Conservation (phyloP, 192 early-diverging fungal genomes). For the Backusella parvicylindrica region DNA sequence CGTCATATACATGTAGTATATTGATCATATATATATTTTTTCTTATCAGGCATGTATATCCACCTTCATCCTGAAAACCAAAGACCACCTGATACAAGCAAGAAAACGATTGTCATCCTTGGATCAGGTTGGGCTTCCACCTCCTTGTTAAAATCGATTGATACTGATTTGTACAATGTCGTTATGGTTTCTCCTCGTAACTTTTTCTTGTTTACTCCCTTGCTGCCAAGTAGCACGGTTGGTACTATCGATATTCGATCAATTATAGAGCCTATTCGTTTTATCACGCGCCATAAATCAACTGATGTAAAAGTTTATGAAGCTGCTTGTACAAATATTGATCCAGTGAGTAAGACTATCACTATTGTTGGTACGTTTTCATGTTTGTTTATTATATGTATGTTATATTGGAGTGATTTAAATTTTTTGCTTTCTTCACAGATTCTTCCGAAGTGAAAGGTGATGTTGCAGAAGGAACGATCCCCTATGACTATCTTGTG, state of each 20-base stretch:
- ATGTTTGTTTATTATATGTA: background rate
- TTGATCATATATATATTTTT: background rate
- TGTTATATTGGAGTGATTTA: background rate
- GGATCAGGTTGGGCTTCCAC: constrained; percentile 41
- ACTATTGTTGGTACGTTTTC: constrained; percentile 60
- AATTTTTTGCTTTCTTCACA: constrained; percentile 10
- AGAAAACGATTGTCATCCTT: constrained; percentile 38
- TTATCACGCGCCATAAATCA: constrained; percentile 83
- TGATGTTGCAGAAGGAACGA: constrained; percentile 45
- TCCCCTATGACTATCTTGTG: constrained; percentile 77
- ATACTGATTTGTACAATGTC: constrained; percentile 37
- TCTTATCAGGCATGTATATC: constrained; percentile 31
- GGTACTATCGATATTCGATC: constrained; percentile 85
- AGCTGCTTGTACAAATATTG: constrained; percentile 87
- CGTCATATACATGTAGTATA: background rate
- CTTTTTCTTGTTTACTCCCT: constrained; percentile 83
- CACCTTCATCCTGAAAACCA: constrained; percentile 40
- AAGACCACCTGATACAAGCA: constrained; percentile 54
- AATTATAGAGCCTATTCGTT: constrained; percentile 86
- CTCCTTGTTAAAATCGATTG: constrained; percentile 35
- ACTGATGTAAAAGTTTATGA: constrained; percentile 85
- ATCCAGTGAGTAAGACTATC: constrained; percentile 76
- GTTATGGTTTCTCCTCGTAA: constrained; percentile 75
- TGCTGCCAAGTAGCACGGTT: constrained; percentile 75
- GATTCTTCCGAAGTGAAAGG: constrained; percentile 74